Evolutionary conservation across 1,284 basidiomycete species (phyloP).

Genomic region (Xerocomus minutiporus): DNA sequence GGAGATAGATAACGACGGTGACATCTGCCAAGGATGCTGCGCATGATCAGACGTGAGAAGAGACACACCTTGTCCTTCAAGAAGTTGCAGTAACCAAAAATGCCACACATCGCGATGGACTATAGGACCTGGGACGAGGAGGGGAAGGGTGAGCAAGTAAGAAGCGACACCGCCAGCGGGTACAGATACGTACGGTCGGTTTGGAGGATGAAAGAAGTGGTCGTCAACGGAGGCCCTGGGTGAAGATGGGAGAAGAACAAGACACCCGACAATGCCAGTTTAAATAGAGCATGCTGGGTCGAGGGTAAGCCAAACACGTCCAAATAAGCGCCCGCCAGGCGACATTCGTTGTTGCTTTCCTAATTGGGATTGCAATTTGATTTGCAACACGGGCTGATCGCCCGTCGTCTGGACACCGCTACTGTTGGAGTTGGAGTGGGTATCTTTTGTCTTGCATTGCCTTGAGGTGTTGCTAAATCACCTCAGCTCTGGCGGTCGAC

Average conservation of each 20-base stretch:
- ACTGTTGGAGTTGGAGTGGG: conserved; percentile 8
- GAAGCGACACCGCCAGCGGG: neutral
- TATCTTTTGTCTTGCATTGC: conserved; percentile 10
- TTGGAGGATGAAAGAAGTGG: neutral
- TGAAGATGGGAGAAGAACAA: conserved; percentile 26
- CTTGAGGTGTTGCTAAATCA: conserved; percentile 1
- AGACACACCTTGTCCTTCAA: conserved; percentile 81
- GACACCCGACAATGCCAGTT: conserved; percentile 9
- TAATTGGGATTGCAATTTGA: conserved; percentile 11
- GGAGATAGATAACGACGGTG: conserved; percentile 8
- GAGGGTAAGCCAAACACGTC: conserved; percentile 31
- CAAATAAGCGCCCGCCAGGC: conserved; percentile 19
- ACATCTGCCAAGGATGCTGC: neutral
- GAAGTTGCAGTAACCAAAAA: conserved; percentile 93
- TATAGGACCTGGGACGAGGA: conserved; percentile 1
- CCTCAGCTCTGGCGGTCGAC: neutral
- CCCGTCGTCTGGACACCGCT: conserved; percentile 20
- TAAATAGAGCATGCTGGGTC: conserved; percentile 32
- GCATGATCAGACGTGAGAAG: conserved; percentile 14
- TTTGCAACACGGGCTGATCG: conserved; percentile 6
- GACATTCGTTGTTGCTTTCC: conserved; percentile 1
- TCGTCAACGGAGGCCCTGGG: conserved; percentile 9
- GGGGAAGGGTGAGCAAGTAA: neutral
- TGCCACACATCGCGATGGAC: conserved; percentile 73
- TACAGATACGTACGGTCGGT: conserved; percentile 15